Evolutionary conservation across 1,284 basidiomycete species (phyloP).

Genomic region (Moniliella sp.): DNA sequence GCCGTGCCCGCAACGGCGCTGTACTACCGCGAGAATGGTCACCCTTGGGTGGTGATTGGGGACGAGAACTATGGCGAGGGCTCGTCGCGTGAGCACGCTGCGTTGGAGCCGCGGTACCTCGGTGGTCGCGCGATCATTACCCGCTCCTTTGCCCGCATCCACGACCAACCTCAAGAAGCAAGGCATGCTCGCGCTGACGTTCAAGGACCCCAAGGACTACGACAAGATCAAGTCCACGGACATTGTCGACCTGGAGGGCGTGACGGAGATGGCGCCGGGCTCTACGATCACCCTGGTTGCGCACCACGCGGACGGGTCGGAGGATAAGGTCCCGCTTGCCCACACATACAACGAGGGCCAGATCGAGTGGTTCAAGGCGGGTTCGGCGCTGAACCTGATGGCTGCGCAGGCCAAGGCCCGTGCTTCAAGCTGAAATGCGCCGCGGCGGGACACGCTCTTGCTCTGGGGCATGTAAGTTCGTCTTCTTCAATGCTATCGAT

Average conservation of each 20-base stretch:
- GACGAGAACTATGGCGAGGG: slow-evolving; percentile 81
- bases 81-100: slow-evolving; percentile 90
- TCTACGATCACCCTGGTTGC: slow-evolving; percentile 19
- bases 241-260: slow-evolving; percentile 22
- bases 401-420: no score
- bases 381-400: no score
- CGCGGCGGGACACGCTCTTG: no score
- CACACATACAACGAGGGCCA: slow-evolving; percentile 33
- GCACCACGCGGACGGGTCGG: slow-evolving; percentile 29
- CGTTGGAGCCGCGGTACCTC: slow-evolving; percentile 86
- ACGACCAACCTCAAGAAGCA: slow-evolving; percentile 37
- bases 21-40: slow-evolving; percentile 65
- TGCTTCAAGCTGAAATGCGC: no score
- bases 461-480: no score
- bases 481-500: no score
- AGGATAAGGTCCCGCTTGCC: slow-evolving; percentile 23
- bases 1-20: slow-evolving; percentile 65
- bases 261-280: slow-evolving; percentile 24
- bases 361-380: slow-evolving; percentile 32
- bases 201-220: slow-evolving; percentile 28
- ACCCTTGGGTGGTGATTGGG: slow-evolving; percentile 81
- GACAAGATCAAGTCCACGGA: slow-evolving; percentile 27
- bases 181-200: slow-evolving; percentile 27
- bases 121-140: slow-evolving; percentile 86
- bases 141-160: slow-evolving; percentile 90